Evolutionary conservation across 1,284 basidiomycete genomes (phyloP), one percentile per base, ranked within the genome.

Genomic region (Ceratobasidium sp.): DNA sequence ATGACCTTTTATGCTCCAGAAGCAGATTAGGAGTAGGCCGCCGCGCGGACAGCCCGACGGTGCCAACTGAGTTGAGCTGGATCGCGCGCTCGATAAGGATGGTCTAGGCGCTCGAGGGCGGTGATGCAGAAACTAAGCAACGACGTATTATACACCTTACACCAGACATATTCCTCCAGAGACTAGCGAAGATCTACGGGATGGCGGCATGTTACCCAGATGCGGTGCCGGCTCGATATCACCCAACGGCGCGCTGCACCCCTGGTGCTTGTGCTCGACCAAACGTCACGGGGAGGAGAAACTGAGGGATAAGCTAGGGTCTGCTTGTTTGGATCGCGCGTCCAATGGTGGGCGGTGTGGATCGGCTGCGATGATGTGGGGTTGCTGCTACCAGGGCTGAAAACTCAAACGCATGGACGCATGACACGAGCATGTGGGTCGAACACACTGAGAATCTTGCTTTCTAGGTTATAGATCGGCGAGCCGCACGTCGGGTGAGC

Each of bases 41-140:
- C 54, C 40, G 51, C 46, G 36, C 30, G 46, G 42, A 49, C 67
- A 36, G 36, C 44, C 59, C 54, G 42, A 70, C 67, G 67, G 44
- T 49, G 14, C 28, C 40, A 70, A 28, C 67, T 70, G 54, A 70
- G 67, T 70, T 70, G 67, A 70, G 67, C 67, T 70, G 67, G 67
- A 70, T 70, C 33, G 28, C 44, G 11, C 21, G 33, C 42, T 40
- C 44, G 67, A 70, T 70, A 70, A 70, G 46, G 67, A 36, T 18
- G 44, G 30, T 44, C 42, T 28, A 51, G 54, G 53, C 36, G 42
- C 66, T 58, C 12, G 30, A 66, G 18, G 36, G 44, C 18, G 49
- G 25, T 56, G 21, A 28, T 70, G 56, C 54, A 59, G 46, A 18
- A 49, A 48, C 56, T 44, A 70, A 70, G 59, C 59, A 61, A 60